A percentile compares a stretch with the other conserved stretches of the same genome.
phyloP scores from a whole-genome alignment of 495 filamentous ascomycete species.

The Hyaloscypha finlandica region DNA sequence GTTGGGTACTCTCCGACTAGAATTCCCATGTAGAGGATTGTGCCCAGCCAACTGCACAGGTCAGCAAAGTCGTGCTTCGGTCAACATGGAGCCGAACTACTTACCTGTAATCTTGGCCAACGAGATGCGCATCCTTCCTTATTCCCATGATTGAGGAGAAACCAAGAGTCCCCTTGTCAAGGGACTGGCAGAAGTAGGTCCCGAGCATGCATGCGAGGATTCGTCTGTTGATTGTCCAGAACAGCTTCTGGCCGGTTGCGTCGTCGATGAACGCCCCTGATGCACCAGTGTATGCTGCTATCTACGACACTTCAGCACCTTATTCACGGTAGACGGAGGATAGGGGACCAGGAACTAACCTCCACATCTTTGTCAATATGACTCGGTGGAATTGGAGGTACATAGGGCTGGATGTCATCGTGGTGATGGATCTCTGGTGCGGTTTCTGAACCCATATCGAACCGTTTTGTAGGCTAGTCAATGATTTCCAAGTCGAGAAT shows the following conservation, averaged over 20 bases:
- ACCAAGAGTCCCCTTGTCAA: constrained; percentile 49
- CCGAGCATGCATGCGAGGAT: constrained; percentile 33
- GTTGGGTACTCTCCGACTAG: constrained; percentile 48
- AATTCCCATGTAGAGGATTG: constrained; percentile 63
- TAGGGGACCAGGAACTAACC: too few relatives aligned
- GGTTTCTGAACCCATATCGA: too few relatives aligned
- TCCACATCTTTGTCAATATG: too few relatives aligned
- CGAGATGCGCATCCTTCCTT: constrained; percentile 45
- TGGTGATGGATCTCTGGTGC: too few relatives aligned
- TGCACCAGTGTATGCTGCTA: too few relatives aligned
- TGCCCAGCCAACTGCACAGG: constrained; percentile 45
- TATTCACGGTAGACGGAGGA: too few relatives aligned
- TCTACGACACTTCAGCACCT: too few relatives aligned
- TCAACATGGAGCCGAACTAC: too few relatives aligned
- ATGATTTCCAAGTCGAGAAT: too few relatives aligned
- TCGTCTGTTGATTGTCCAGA: constrained; percentile 33
- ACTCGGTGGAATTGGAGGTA: too few relatives aligned
- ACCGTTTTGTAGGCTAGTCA: too few relatives aligned
- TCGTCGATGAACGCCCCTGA: constrained; percentile 29
- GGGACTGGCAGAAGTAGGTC: constrained; percentile 28
- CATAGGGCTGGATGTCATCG: too few relatives aligned
- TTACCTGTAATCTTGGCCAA: constrained; percentile 36
- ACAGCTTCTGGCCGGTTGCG: constrained; percentile 44
- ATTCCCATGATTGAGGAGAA: constrained; percentile 59
- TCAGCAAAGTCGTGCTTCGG: constrained; percentile 16